Base-by-base conservation (phyloP, 1,284 basidiomycete genomes). In the Moesziomyces antarcticus region DNA sequence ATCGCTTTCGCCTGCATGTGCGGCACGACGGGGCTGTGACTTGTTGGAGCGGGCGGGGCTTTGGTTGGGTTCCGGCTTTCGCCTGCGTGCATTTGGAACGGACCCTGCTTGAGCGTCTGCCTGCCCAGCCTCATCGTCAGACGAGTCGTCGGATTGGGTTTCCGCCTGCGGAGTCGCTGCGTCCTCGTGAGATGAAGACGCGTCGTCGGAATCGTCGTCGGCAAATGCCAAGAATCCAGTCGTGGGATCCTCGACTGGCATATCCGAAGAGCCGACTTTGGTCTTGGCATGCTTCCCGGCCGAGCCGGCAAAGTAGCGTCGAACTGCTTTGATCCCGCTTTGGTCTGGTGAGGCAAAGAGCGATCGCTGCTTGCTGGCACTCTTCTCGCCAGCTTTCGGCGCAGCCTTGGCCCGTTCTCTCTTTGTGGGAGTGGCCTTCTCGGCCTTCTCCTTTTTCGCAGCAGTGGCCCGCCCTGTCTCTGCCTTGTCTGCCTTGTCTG, bases 181-280 rank as follows among this genome's bases (percentile, higher is more conserved):
- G 10, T 43, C 45, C 6, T 53, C 49, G 7, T 48, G 14, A n/a
- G 13, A 21, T 35, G n/a, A 21, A 18, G 44, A 41, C 3, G 24
- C 24, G 24, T 25, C 24, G 24, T 25, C 24, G 18, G 44, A 18
- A 11, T 45, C 58, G 20, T 61, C 61, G 18, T 50, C 42, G 3
- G 51, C 66, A 35, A 69, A 69, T 0, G 59, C 59, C 25, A 69
- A 44, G 56, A 69, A 69, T n/a, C 66, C 66, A 1, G 66, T 69
- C 18, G 27, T 48, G 46, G 50, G 7, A 20, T 69, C 66, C 22
- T 69, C 66, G 4, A 68, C 24, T 7, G 68, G 68, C 62, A 71
- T 71, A 3, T 56, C 49, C 13, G 57, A 65, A 25, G 61, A 7
- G 10, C 42, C 51, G 16, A 47, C 25, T 14, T 46, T 40, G 20